Conservation (phyloP, 768 basidiomycete species). For the Trametes coccinea region DNA sequence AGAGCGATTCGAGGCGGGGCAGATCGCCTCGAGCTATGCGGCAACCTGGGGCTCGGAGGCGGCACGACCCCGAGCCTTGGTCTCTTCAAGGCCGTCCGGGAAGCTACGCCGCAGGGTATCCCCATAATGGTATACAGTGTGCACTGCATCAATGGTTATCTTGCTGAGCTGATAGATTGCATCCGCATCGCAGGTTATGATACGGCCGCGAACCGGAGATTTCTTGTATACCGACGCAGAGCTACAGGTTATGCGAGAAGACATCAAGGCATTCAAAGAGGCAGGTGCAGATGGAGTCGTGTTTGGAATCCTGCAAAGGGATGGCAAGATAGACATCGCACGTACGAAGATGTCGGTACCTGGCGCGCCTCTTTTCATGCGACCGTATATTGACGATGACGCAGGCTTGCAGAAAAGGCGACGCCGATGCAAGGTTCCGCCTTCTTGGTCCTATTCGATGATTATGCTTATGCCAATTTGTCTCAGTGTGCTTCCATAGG, state of each 20-base stretch:
- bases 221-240: slow-evolving; percentile 73
- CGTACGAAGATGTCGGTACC: slow-evolving; percentile 54
- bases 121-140: slow-evolving; percentile 62
- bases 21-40: slow-evolving; percentile 76
- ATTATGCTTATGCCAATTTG: background rate
- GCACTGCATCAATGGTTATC: background rate
- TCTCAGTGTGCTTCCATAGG: slow-evolving; percentile 72
- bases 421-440: slow-evolving; percentile 59
- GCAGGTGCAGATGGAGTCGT: slow-evolving; percentile 65
- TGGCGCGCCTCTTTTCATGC: background rate
- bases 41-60: slow-evolving; percentile 69
- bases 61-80: slow-evolving; percentile 85
- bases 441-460: background rate
- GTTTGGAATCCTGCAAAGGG: slow-evolving; percentile 57
- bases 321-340: slow-evolving; percentile 60
- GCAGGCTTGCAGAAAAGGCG: slow-evolving; percentile 58
- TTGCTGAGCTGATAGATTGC: background rate
- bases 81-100: slow-evolving; percentile 58
- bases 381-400: background rate
- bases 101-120: slow-evolving; percentile 42
- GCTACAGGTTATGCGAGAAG: slow-evolving; percentile 71
- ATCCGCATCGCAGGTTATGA: slow-evolving; percentile 57
- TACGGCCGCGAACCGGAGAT: slow-evolving; percentile 78
- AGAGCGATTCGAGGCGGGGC: slow-evolving; percentile 76
- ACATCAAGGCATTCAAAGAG: slow-evolving; percentile 62